phyloP scores from a whole-genome alignment of 2,329 filamentous ascomycete genomes.

The Colletotrichum eremochloae region DNA sequence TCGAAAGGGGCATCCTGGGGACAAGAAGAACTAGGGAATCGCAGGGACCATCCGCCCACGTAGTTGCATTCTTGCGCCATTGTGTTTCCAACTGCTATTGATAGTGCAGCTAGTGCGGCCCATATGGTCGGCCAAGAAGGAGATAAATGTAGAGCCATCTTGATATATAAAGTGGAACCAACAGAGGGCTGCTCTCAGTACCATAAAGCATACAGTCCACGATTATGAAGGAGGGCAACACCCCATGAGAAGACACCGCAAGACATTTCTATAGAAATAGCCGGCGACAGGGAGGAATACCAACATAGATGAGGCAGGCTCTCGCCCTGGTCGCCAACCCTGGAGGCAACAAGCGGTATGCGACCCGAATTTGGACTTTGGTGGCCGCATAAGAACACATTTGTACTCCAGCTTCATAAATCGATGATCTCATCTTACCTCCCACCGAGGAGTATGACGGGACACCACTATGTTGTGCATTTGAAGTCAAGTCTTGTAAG shows the following conservation, averaged over 20 bases:
- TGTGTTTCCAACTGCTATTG: background rate
- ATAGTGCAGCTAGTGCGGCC: background rate
- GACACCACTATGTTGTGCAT: slow-evolving; percentile 20
- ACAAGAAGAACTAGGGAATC: slow-evolving; percentile 12
- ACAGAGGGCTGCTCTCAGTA: background rate
- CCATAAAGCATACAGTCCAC: too few species aligned
- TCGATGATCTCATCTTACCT: background rate
- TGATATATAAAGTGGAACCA: background rate
- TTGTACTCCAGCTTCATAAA: background rate
- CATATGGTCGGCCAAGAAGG: too few species aligned
- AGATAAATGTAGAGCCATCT: background rate
- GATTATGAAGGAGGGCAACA: background rate
- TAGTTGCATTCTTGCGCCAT: slow-evolving; percentile 2
- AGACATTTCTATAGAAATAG: background rate
- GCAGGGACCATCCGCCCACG: slow-evolving; percentile 9
- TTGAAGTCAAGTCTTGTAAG: background rate
- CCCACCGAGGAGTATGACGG: background rate
- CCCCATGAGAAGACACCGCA: background rate
- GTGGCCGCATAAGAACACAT: background rate
- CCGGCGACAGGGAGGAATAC: background rate
- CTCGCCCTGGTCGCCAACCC: background rate
- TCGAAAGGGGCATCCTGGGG: slow-evolving; percentile 11
- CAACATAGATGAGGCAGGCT: background rate
- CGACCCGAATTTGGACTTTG: background rate
- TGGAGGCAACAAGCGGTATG: background rate